Conservation (phyloP, 73 alveolate species). For the Vitrella brassicaformis region DNA sequence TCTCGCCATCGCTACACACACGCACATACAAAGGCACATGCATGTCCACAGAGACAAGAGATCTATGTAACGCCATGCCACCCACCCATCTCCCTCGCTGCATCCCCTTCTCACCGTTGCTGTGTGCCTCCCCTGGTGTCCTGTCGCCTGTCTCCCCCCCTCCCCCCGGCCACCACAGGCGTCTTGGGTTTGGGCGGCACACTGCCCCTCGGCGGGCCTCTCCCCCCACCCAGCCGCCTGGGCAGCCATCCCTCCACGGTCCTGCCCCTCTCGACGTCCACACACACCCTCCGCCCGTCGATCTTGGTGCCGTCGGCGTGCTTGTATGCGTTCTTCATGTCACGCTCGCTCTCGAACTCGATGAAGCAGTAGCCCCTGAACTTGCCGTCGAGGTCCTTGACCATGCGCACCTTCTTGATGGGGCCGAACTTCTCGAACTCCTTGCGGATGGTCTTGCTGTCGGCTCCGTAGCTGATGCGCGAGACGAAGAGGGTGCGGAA, state of each 20-base stretch:
- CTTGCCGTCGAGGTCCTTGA: constrained; percentile 65
- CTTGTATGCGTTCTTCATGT: constrained; percentile 46
- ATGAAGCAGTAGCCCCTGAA: constrained; percentile 76
- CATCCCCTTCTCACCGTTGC: neutral
- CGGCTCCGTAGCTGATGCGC: constrained; percentile 57
- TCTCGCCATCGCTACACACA: too few relatives aligned
- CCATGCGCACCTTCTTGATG: constrained; percentile 59
- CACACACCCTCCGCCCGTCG: constrained; percentile 64
- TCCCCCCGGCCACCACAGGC: neutral
- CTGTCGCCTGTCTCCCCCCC: neutral
- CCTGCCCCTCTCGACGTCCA: constrained; percentile 78
- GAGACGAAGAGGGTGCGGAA: constrained; percentile 69
- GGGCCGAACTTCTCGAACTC: constrained; percentile 74
- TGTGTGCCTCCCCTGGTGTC: constrained; percentile 10
- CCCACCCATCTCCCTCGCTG: neutral
- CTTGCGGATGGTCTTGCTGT: constrained; percentile 54
- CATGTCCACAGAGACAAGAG: too few relatives aligned
- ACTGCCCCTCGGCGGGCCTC: constrained; percentile 37
- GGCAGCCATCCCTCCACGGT: constrained; percentile 65
- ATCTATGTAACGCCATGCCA: too few relatives aligned
- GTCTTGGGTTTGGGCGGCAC: neutral
- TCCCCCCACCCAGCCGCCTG: constrained; percentile 71
- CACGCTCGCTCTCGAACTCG: constrained; percentile 62
- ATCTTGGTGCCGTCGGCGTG: constrained; percentile 60
- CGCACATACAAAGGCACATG: too few relatives aligned